A percentile compares a stretch with the other conserved stretches of the same genome.
phyloP scores from a whole-genome alignment of 139 green algal species.

The Chlamydomonas schloesseri region DNA sequence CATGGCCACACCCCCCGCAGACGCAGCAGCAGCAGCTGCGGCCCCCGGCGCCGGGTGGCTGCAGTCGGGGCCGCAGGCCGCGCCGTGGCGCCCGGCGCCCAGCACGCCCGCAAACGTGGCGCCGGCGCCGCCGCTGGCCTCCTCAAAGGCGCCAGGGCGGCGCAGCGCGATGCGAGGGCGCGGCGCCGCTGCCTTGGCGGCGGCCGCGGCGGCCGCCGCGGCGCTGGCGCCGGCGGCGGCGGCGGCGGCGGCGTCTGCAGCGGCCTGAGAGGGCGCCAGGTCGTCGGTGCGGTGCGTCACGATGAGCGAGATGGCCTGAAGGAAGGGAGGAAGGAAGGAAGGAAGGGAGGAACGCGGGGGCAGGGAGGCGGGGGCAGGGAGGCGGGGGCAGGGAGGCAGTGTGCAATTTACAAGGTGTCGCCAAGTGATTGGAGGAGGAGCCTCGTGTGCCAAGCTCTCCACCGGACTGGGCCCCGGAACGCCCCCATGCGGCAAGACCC shows the following conservation, averaged over 20 bases:
- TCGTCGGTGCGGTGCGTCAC: conserved; percentile 73
- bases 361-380: no score
- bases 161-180: conserved; percentile 37
- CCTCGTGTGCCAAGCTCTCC: no score
- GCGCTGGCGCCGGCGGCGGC: neutral
- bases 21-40: neutral
- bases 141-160: conserved; percentile 13
- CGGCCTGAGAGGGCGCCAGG: neutral
- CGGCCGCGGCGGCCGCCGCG: conserved; percentile 2
- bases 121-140: neutral
- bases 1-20: neutral
- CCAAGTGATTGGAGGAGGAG: no score
- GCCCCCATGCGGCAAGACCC: no score
- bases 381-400: no score
- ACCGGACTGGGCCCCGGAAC: no score
- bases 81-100: neutral
- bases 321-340: neutral
- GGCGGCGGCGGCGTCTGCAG: neutral
- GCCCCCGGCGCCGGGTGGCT: neutral
- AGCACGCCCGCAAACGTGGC: neutral
- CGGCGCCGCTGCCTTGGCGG: conserved; percentile 14
- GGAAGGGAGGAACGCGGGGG: neutral
- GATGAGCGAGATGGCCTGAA: conserved; percentile 83
- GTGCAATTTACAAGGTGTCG: no score
- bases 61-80: conserved; percentile 1